phyloP scores from a whole-genome alignment of 768 basidiomycete species.

The Psilocybe tampanensis region DNA sequence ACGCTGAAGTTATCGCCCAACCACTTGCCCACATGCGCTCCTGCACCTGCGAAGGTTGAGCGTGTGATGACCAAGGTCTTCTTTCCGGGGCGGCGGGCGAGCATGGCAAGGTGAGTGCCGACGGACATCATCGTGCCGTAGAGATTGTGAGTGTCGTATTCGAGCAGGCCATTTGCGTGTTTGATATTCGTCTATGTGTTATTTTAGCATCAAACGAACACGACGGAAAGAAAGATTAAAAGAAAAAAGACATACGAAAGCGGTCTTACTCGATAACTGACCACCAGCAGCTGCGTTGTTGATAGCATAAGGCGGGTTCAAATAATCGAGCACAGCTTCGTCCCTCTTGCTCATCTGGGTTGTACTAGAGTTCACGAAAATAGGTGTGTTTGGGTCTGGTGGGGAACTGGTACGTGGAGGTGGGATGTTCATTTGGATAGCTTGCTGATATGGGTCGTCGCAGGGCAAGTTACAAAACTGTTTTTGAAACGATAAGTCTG shows the following conservation, averaged over 20 bases:
- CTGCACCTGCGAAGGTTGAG: conserved; percentile 73
- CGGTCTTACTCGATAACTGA: conserved; percentile 54
- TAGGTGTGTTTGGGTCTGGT: conserved; percentile 55
- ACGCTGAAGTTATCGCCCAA: conserved; percentile 65
- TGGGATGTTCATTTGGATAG: conserved; percentile 51
- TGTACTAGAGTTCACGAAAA: conserved; percentile 36
- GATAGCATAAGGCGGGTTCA: conserved; percentile 61
- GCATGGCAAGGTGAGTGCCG: conserved; percentile 61
- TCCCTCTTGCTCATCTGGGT: conserved; percentile 23
- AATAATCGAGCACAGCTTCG: too few relatives aligned
- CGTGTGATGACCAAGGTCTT: conserved; percentile 71
- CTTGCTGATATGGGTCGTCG: conserved; percentile 60
- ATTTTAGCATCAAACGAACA: too few relatives aligned
- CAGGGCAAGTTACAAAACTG: conserved; percentile 71
- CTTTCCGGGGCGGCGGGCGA: conserved; percentile 59
- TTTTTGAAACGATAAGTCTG: not conserved
- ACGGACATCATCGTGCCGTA: conserved; percentile 76
- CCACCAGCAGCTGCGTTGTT: conserved; percentile 61
- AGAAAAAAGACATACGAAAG: conserved; percentile 41
- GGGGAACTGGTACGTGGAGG: conserved; percentile 51
- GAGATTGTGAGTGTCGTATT: conserved; percentile 68
- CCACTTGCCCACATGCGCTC: conserved; percentile 72
- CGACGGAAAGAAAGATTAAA: not conserved
- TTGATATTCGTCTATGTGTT: conserved; percentile 49
- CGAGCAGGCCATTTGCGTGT: conserved; percentile 58